Percentiles rank a stretch among this genome's conserved stretches.
These are phyloP conservation scores for Fusarium sp. DNA, from an alignment of 2,329 filamentous ascomycete genomes.

Conservation along the genomic window DNA sequence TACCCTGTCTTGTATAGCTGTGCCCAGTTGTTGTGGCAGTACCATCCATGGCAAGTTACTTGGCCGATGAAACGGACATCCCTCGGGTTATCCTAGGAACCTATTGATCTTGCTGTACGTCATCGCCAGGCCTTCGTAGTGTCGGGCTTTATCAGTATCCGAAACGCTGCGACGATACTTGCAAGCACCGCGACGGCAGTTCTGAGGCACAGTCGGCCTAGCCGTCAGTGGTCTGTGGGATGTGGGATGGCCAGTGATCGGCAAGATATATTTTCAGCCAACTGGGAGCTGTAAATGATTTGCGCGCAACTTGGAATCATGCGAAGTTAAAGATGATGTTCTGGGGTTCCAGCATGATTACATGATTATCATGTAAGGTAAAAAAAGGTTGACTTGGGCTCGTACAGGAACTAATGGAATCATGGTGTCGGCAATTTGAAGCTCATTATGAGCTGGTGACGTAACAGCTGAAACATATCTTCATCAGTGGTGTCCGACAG, in stretches of 20 bases:
- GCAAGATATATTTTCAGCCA: constrained; percentile 33
- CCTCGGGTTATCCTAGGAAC: constrained; percentile 21
- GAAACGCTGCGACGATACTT: constrained; percentile 20
- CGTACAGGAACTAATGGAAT: background rate
- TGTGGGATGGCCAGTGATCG: constrained; percentile 40
- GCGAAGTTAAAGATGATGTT: background rate
- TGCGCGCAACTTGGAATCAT: constrained; percentile 6
- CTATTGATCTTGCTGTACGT: constrained; percentile 24
- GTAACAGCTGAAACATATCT: constrained; percentile 6
- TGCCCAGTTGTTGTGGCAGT: constrained; percentile 11
- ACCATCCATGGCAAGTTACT: background rate
- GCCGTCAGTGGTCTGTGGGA: constrained; percentile 43
- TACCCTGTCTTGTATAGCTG: constrained; percentile 1
- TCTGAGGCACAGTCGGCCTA: constrained; percentile 45
- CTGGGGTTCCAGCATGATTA: background rate
- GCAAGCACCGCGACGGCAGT: constrained; percentile 26
- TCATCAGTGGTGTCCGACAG: background rate
- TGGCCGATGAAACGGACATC: constrained; percentile 31
- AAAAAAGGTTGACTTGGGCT: background rate
- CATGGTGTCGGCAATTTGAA: background rate
- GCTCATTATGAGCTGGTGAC: background rate
- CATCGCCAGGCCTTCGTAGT: constrained; percentile 23
- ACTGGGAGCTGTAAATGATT: constrained; percentile 23
- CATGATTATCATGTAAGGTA: background rate
- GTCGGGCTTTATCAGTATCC: constrained; percentile 25